phyloP scores from a whole-genome alignment of 2,329 filamentous ascomycete genomes.

The Proliferodiscus dingleyae region DNA sequence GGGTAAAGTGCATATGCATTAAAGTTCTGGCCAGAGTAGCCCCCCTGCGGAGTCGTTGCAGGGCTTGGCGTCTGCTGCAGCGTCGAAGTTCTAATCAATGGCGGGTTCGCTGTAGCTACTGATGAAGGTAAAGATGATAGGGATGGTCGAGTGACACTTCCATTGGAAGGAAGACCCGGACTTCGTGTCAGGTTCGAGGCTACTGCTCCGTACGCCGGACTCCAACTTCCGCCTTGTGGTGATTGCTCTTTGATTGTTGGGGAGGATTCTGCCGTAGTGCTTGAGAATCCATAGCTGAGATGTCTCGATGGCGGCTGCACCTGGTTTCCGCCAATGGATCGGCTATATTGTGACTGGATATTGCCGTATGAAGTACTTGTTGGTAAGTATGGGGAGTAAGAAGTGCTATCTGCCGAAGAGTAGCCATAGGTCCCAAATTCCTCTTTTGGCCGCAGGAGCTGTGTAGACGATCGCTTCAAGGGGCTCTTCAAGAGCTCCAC shows the following conservation, averaged over 20 bases:
- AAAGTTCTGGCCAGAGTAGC: conserved; percentile 22
- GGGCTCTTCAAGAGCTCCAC: conserved; percentile 43
- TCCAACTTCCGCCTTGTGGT: conserved; percentile 43
- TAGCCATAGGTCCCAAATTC: conserved; percentile 52
- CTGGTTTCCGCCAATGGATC: conserved; percentile 32
- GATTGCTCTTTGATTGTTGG: conserved; percentile 43
- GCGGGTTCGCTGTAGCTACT: conserved; percentile 42
- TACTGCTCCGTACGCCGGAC: conserved; percentile 42
- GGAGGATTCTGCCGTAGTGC: conserved; percentile 36
- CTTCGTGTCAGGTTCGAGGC: conserved; percentile 38
- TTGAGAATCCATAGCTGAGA: conserved; percentile 38
- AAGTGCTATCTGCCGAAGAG: conserved; percentile 41
- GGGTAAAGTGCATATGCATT: conserved; percentile 65
- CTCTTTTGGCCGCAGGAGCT: conserved; percentile 43
- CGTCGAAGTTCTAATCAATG: conserved; percentile 63
- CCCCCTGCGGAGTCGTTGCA: conserved; percentile 41
- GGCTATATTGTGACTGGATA: conserved; percentile 32
- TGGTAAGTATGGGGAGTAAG: conserved; percentile 47
- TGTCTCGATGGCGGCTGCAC: conserved; percentile 36
- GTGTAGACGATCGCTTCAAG: conserved; percentile 41
- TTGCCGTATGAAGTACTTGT: conserved; percentile 41
- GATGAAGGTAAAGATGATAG: conserved; percentile 24
- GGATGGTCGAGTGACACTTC: conserved; percentile 15
- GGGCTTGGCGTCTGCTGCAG: conserved; percentile 49
- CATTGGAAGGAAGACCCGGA: conserved; percentile 36